These are phyloP conservation scores for Volvariella volvacea DNA, from an alignment of 1,284 basidiomycete species.

Conservation along the genomic window DNA sequence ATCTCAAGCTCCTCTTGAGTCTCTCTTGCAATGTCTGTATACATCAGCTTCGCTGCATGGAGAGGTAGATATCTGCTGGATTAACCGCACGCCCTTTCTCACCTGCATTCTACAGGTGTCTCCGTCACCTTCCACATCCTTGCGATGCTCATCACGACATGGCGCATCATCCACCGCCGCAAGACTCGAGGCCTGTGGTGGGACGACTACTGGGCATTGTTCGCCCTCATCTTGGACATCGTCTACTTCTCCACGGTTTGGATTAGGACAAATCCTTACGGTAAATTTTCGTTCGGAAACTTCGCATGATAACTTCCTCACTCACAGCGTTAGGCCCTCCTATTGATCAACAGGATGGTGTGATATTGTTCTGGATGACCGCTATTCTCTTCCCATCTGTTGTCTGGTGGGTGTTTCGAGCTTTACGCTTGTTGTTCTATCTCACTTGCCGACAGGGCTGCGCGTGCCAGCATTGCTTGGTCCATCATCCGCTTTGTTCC, in stretches of 20 bases:
- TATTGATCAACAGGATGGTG: neutral
- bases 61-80: neutral
- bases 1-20: no score
- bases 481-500: constrained; percentile 10
- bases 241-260: constrained; percentile 3
- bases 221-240: constrained; percentile 6
- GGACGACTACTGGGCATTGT: constrained; percentile 12
- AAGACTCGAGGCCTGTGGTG: constrained; percentile 8
- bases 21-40: neutral
- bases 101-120: constrained; percentile 1
- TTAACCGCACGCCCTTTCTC: neutral
- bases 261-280: constrained; percentile 1
- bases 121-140: constrained; percentile 5
- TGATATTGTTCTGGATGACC: constrained; percentile 1
- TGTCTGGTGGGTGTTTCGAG: constrained; percentile 3
- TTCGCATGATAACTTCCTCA: neutral
- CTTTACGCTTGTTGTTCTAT: neutral
- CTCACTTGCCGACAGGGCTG: constrained; percentile 8
- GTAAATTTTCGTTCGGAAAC: neutral
- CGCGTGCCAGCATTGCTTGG: constrained; percentile 12
- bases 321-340: no score
- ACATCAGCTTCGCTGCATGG: neutral
- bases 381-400: constrained; percentile 1
- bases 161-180: constrained; percentile 10
- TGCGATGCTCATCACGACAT: constrained; percentile 7